Percentiles rank a stretch among this genome's conserved stretches.
Conservation (phyloP, 805 yeast species). For the Pichia deserticola region DNA sequence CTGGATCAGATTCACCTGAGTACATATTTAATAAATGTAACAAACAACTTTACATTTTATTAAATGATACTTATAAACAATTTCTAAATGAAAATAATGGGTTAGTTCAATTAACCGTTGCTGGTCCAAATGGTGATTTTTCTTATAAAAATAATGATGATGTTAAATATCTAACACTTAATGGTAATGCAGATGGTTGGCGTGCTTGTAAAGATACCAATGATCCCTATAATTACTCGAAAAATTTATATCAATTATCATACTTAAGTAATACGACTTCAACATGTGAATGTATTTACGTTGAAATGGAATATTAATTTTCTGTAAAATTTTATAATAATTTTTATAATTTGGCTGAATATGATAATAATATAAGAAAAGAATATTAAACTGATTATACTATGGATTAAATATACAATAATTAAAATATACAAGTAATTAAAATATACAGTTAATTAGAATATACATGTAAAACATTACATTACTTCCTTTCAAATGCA, state of each 20-base stretch:
- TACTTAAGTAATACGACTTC: background rate
- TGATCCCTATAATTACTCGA: conserved; percentile 36
- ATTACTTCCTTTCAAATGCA: conserved; percentile 27
- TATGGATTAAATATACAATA: no score
- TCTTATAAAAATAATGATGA: background rate
- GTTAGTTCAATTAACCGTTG: conserved; percentile 8
- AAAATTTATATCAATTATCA: conserved; percentile 13
- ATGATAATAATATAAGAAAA: no score
- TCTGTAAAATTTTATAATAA: background rate
- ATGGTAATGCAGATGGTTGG: conserved; percentile 27
- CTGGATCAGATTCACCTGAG: conserved; percentile 12
- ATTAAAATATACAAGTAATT: no score
- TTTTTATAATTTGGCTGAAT: no score
- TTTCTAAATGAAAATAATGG: background rate
- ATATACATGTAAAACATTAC: background rate
- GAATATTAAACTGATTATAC: background rate
- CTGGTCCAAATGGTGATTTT: conserved; percentile 1
- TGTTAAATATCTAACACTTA: conserved; percentile 9
- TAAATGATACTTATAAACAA: background rate
- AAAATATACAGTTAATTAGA: conserved; percentile 6
- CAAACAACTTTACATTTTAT: background rate
- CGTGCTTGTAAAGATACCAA: conserved; percentile 34
- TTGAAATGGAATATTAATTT: background rate
- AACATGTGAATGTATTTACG: background rate
- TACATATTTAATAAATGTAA: conserved; percentile 13